Percentiles rank a stretch among this genome's conserved stretches.
Conservation (phyloP, 1,139 yeast genomes). For the Cylindricascospora bacillispora region DNA sequence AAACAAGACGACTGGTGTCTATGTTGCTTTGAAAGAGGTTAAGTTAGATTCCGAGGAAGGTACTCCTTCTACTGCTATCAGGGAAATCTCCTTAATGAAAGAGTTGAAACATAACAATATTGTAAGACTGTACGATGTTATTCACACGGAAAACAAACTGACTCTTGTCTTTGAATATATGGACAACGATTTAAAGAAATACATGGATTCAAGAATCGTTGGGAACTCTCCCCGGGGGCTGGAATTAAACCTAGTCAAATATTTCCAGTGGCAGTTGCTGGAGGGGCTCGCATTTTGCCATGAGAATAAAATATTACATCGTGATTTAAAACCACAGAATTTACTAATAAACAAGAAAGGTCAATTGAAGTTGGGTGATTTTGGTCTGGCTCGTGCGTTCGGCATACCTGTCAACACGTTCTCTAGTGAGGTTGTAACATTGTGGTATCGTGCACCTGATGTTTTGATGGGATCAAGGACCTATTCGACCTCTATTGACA, state of each 20-base stretch:
- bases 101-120: slow-evolving; percentile 91
- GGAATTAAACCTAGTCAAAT: slow-evolving; percentile 67
- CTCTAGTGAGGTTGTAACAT: slow-evolving; percentile 92
- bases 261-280: slow-evolving; percentile 84
- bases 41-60: slow-evolving; percentile 94
- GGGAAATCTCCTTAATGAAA: slow-evolving; percentile 94
- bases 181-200: slow-evolving; percentile 88
- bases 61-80: slow-evolving; percentile 93
- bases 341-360: slow-evolving; percentile 79
- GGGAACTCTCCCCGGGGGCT: slow-evolving; percentile 23
- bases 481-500: slow-evolving; percentile 90
- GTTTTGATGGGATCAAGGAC: slow-evolving; percentile 90
- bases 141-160: slow-evolving; percentile 90
- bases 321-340: slow-evolving; percentile 94
- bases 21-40: slow-evolving; percentile 91
- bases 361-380: slow-evolving; percentile 89
- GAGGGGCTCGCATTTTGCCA: slow-evolving; percentile 92
- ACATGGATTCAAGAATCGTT: slow-evolving; percentile 55
- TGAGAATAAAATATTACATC: slow-evolving; percentile 84
- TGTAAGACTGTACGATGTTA: slow-evolving; percentile 85
- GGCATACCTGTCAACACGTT: slow-evolving; percentile 97
- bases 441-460: slow-evolving; percentile 98
- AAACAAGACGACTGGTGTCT: slow-evolving; percentile 79
- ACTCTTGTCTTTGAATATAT: slow-evolving; percentile 86
- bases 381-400: slow-evolving; percentile 93